Conservation (phyloP, 805 yeast species). For the Sugiyamaella boreocaroliniensis region DNA sequence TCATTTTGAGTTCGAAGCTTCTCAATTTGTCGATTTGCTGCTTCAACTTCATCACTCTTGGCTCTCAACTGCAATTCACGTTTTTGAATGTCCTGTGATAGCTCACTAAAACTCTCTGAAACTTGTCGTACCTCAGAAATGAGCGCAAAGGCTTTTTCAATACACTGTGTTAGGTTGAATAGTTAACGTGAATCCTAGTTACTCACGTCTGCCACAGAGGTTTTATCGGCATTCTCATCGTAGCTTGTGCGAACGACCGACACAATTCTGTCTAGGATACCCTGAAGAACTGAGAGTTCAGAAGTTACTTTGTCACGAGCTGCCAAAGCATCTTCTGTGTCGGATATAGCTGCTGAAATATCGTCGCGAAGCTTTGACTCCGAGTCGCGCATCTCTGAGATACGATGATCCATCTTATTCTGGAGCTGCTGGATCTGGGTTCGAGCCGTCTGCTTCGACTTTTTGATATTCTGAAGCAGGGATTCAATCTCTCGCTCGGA, state of each 20-base stretch:
- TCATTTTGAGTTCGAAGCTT: background rate
- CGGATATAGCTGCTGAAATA: background rate
- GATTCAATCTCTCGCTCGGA: slow-evolving; percentile 4
- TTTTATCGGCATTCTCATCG: slow-evolving; percentile 1
- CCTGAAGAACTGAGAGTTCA: background rate
- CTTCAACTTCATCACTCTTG: background rate
- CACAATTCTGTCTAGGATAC: background rate
- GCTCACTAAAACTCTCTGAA: background rate
- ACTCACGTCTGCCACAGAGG: background rate
- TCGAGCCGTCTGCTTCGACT: background rate
- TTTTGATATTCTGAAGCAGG: background rate
- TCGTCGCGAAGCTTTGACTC: background rate
- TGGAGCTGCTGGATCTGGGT: background rate
- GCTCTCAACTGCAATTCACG: background rate
- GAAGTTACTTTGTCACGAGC: background rate
- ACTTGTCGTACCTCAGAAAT: background rate
- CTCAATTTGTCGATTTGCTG: background rate
- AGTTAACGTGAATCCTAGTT: background rate
- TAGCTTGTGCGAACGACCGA: background rate
- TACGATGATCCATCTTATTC: background rate
- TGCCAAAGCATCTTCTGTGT: background rate
- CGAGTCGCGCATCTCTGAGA: background rate
- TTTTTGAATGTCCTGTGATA: background rate
- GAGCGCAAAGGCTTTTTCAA: background rate
- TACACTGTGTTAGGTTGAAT: background rate